Evolutionary conservation across 2,329 filamentous ascomycete species (phyloP).

Genomic region (Blumeriella jaapii): DNA sequence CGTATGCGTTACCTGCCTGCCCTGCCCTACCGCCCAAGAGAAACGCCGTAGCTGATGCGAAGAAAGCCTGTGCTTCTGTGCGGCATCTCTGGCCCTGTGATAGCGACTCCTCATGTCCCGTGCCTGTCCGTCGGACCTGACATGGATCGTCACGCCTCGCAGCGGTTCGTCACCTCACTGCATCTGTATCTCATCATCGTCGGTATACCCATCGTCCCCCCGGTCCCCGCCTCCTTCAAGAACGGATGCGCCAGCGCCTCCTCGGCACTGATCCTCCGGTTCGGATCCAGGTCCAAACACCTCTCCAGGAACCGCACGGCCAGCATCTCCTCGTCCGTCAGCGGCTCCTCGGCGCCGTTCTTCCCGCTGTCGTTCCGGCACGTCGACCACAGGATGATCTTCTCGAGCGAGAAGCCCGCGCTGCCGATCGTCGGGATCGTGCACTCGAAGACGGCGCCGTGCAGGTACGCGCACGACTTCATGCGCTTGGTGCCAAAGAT

Average conservation of each 20-base stretch:
- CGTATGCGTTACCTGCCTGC: too few relatives aligned
- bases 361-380: slow-evolving; percentile 54
- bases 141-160: too few relatives aligned
- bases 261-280: slow-evolving; percentile 59
- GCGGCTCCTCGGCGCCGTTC: slow-evolving; percentile 34
- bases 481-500: slow-evolving; percentile 84
- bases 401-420: slow-evolving; percentile 76
- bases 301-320: slow-evolving; percentile 61
- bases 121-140: too few relatives aligned
- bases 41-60: too few relatives aligned
- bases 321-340: slow-evolving; percentile 57
- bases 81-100: too few relatives aligned
- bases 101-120: too few relatives aligned
- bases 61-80: too few relatives aligned
- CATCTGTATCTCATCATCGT: slow-evolving; percentile 41
- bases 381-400: slow-evolving; percentile 92
- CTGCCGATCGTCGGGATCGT: slow-evolving; percentile 84
- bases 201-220: slow-evolving; percentile 35
- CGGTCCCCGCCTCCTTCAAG: slow-evolving; percentile 34
- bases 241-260: slow-evolving; percentile 67
- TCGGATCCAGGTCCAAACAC: slow-evolving; percentile 68
- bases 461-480: slow-evolving; percentile 69
- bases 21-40: too few relatives aligned
- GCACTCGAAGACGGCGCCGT: slow-evolving; percentile 86
- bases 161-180: slow-evolving; percentile 23